Conservation (phyloP, 257 asterid genomes). For the Scutellaria minor region DNA sequence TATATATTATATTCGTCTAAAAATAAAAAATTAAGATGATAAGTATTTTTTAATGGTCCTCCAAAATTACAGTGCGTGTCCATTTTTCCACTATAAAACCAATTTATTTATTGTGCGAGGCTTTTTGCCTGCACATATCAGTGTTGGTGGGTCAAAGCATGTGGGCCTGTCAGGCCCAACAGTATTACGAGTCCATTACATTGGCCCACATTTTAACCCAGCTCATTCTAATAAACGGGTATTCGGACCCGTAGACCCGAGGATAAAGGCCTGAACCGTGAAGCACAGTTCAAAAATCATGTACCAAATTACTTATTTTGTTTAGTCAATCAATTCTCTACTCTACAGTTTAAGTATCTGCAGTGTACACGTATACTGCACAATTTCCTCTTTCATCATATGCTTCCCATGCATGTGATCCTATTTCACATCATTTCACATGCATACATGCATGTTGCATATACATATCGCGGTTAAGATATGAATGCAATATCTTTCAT, state of each 20-base stretch:
- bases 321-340: constrained; percentile 30
- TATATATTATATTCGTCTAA: too few species aligned
- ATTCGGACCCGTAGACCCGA: background rate
- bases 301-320: background rate
- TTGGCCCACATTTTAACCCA: constrained; percentile 16
- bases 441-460: constrained; percentile 34
- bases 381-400: constrained; percentile 22
- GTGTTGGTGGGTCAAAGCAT: constrained; percentile 21
- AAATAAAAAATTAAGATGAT: too few species aligned
- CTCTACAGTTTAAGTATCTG: constrained; percentile 1
- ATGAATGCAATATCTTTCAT: too few species aligned
- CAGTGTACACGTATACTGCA: background rate
- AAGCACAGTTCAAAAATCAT: constrained; percentile 9
- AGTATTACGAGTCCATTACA: background rate
- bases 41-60: background rate
- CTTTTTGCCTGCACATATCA: background rate
- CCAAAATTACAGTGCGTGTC: background rate
- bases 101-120: background rate
- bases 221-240: background rate
- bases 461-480: background rate
- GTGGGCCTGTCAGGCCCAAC: constrained; percentile 43
- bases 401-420: constrained; percentile 35
- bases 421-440: constrained; percentile 15
- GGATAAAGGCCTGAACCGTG: background rate
- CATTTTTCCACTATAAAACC: background rate